A percentile compares a stretch with the other conserved stretches of the same genome.
These are phyloP conservation scores for Phlebiopsis flavidoalba DNA, from an alignment of 768 basidiomycete species.

Conservation along the genomic window DNA sequence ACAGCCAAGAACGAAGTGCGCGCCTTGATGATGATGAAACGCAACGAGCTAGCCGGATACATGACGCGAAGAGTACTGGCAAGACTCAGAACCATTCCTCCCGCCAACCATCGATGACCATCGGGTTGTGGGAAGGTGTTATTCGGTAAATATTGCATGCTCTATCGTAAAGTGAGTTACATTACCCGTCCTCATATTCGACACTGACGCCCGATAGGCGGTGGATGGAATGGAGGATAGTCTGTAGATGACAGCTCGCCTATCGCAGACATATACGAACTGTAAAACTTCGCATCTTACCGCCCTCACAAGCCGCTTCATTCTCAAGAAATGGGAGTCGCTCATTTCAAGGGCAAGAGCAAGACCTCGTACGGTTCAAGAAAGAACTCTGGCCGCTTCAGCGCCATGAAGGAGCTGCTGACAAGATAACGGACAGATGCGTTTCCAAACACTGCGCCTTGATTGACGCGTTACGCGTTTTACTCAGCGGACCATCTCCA, in stretches of 20 bases:
- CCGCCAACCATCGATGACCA: conserved; percentile 86
- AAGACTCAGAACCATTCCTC: conserved; percentile 51
- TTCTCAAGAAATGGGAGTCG: conserved; percentile 90
- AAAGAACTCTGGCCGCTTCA: conserved; percentile 94
- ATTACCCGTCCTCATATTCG: conserved; percentile 1
- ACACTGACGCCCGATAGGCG: conserved; percentile 37
- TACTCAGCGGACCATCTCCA: conserved; percentile 12
- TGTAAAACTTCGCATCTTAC: conserved; percentile 83
- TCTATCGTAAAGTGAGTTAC: conserved; percentile 73
- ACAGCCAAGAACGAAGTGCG: conserved; percentile 78
- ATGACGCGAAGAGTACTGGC: conserved; percentile 49
- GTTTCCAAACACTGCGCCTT: conserved; percentile 77
- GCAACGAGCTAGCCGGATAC: conserved; percentile 83
- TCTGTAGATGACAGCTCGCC: conserved; percentile 43
- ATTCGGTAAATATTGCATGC: conserved; percentile 82
- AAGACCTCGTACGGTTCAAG: conserved; percentile 76
- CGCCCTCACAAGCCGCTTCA: conserved; percentile 52
- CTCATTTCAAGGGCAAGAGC: conserved; percentile 84
- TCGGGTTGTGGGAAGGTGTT: conserved; percentile 78
- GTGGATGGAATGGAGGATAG: conserved; percentile 73
- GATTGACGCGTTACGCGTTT: conserved; percentile 38
- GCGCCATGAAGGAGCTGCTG: conserved; percentile 73
- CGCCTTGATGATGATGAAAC: conserved; percentile 62
- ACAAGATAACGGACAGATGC: conserved; percentile 78
- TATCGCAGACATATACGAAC: conserved; percentile 63